Percentiles rank a stretch among this genome's conserved stretches.
phyloP scores from a whole-genome alignment of 2,329 filamentous ascomycete species.

The Sarocladium oryzae region DNA sequence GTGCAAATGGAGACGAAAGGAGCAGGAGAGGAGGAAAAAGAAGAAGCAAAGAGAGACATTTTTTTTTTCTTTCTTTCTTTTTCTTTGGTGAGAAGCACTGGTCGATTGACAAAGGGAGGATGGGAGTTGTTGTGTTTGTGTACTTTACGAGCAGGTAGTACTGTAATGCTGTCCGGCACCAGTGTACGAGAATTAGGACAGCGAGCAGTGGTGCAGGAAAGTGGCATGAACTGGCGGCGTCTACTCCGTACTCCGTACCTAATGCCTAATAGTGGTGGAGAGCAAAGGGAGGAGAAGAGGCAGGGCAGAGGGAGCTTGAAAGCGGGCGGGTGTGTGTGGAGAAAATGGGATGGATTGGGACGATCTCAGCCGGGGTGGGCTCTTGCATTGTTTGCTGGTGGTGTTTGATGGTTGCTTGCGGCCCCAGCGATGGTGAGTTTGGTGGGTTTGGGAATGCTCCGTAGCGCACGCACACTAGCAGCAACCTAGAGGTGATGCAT shows the following conservation, averaged over 20 bases:
- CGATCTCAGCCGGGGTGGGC: background rate
- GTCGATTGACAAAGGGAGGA: background rate
- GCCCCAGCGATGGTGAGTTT: background rate
- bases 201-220: background rate
- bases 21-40: background rate
- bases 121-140: background rate
- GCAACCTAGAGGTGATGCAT: no score
- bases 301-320: background rate
- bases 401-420: background rate
- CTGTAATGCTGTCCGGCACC: no score
- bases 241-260: no score
- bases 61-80: no score
- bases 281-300: background rate
- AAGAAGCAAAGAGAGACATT: background rate
- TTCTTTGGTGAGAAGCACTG: background rate
- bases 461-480: conserved; percentile 1
- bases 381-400: background rate
- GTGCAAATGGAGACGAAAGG: background rate
- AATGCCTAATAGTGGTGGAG: conserved; percentile 1
- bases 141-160: no score
- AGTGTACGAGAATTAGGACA: no score
- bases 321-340: conserved; percentile 7
- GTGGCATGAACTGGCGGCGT: conserved; percentile 4
- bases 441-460: background rate
- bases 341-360: conserved; percentile 6